phyloP scores from a whole-genome alignment of 2,329 filamentous ascomycete genomes.

The Aquanectria penicillioides region DNA sequence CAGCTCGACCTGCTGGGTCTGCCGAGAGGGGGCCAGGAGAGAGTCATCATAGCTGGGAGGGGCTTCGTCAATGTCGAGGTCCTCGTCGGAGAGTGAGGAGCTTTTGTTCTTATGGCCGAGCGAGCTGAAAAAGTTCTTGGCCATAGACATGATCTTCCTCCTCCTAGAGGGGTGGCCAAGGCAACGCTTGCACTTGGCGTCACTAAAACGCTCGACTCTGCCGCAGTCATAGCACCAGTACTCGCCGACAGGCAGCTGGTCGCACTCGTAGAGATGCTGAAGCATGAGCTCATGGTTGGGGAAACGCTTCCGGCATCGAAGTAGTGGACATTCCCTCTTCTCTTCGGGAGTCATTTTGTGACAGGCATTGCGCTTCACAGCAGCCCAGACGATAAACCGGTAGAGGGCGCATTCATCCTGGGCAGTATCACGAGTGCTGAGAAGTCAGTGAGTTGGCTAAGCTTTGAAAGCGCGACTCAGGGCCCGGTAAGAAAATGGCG shows the following conservation, averaged over 20 bases:
- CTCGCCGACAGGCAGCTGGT: slow-evolving; percentile 59
- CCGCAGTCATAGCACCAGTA: slow-evolving; percentile 67
- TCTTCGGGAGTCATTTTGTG: slow-evolving; percentile 58
- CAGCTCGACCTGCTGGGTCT: slow-evolving; percentile 52
- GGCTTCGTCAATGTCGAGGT: slow-evolving; percentile 48
- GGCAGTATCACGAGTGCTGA: slow-evolving; percentile 56
- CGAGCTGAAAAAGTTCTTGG: slow-evolving; percentile 64
- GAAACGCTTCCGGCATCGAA: slow-evolving; percentile 61
- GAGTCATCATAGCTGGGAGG: slow-evolving; percentile 61
- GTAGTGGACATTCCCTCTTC: slow-evolving; percentile 61
- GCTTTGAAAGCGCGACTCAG: neutral
- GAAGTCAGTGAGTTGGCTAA: slow-evolving; percentile 26
- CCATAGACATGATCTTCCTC: slow-evolving; percentile 61
- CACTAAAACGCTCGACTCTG: slow-evolving; percentile 62
- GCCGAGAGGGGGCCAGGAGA: slow-evolving; percentile 42
- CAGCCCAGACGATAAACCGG: slow-evolving; percentile 66
- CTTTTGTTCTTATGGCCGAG: slow-evolving; percentile 59
- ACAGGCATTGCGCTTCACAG: slow-evolving; percentile 63
- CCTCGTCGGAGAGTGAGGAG: slow-evolving; percentile 36
- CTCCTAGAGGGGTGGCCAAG: slow-evolving; percentile 61
- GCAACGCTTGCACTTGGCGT: slow-evolving; percentile 60
- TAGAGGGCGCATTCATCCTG: slow-evolving; percentile 62
- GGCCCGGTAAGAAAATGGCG: neutral
- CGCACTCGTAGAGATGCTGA: slow-evolving; percentile 60
- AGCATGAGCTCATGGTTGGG: slow-evolving; percentile 64